Evolutionary conservation across 805 yeast genomes (phyloP).

Genomic region (Candida sanyiensis): DNA sequence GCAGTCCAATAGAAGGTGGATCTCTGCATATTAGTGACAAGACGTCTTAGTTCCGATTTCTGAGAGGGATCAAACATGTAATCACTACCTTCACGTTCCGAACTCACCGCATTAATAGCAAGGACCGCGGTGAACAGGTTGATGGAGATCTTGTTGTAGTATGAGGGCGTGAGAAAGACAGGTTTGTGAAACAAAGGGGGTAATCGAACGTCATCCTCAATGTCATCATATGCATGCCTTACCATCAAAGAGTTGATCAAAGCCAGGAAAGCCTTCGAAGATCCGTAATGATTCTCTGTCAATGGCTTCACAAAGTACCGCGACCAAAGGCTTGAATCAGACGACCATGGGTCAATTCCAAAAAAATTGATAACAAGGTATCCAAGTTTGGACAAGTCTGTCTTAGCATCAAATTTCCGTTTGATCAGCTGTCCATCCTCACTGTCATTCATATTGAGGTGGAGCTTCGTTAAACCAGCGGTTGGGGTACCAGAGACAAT

Average conservation of each 20-base stretch:
- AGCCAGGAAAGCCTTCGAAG: conserved; percentile 35
- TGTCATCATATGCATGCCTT: conserved; percentile 49
- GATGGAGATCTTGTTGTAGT: conserved; percentile 53
- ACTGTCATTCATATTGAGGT: conserved; percentile 30
- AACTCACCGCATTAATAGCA: conserved; percentile 69
- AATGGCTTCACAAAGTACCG: conserved; percentile 44
- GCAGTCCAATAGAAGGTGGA: conserved; percentile 77
- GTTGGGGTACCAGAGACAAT: conserved; percentile 76
- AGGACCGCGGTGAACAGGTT: conserved; percentile 62
- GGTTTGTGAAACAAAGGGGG: conserved; percentile 58
- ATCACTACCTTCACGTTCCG: conserved; percentile 60
- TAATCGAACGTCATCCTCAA: conserved; percentile 48
- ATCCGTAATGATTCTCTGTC: conserved; percentile 32
- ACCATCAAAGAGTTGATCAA: conserved; percentile 46
- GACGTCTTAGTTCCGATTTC: conserved; percentile 45
- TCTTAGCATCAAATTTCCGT: conserved; percentile 43
- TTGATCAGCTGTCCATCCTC: conserved; percentile 39
- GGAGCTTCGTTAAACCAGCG: conserved; percentile 55
- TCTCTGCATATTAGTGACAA: conserved; percentile 56
- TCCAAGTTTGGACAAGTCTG: conserved; percentile 52
- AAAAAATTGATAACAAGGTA: conserved; percentile 46
- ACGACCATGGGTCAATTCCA: conserved; percentile 52
- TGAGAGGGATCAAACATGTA: conserved; percentile 66
- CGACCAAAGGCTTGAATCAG: conserved; percentile 43
- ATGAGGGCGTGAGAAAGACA: conserved; percentile 55